Conservation (phyloP, 2,329 filamentous ascomycete species). For the Biscogniauxia marginata region DNA sequence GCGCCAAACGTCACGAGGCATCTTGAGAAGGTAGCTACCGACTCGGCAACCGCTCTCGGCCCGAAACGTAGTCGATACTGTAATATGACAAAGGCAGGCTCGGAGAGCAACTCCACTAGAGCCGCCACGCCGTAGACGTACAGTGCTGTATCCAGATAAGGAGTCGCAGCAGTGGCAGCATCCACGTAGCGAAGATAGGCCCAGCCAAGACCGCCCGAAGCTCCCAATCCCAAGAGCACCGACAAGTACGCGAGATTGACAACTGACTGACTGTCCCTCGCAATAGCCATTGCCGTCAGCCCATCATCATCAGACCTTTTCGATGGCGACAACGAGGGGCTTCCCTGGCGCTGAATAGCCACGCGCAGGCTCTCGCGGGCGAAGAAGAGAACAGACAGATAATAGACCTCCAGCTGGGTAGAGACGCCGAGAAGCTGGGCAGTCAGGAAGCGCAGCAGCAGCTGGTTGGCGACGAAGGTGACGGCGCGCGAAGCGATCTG, state of each 20-base stretch:
- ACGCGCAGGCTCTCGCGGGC: conserved; percentile 87
- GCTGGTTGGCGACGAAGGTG: conserved; percentile 89
- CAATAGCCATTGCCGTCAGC: conserved; percentile 22
- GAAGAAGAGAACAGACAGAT: conserved; percentile 91
- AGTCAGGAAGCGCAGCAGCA: conserved; percentile 83
- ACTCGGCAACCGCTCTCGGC: conserved; percentile 79
- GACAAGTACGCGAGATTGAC: conserved; percentile 88
- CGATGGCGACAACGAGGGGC: not conserved
- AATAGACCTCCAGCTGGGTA: conserved; percentile 89
- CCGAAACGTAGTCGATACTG: conserved; percentile 80
- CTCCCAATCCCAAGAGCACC: conserved; percentile 63
- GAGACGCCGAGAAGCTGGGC: conserved; percentile 81
- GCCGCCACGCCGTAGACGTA: conserved; percentile 57
- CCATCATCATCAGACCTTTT: conserved; percentile 12
- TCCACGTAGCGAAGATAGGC: conserved; percentile 61
- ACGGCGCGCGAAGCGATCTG: conserved; percentile 84
- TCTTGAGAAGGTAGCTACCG: conserved; percentile 73
- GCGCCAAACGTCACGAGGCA: conserved; percentile 72
- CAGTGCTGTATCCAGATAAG: conserved; percentile 59
- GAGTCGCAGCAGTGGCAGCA: conserved; percentile 51
- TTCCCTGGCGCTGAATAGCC: conserved; percentile 77
- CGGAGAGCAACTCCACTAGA: conserved; percentile 74
- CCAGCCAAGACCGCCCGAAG: conserved; percentile 63
- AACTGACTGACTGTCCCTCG: conserved; percentile 64
- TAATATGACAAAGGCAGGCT: conserved; percentile 86